phyloP scores from a whole-genome alignment of 2,329 filamentous ascomycete genomes.

The Colletotrichum acutatum region DNA sequence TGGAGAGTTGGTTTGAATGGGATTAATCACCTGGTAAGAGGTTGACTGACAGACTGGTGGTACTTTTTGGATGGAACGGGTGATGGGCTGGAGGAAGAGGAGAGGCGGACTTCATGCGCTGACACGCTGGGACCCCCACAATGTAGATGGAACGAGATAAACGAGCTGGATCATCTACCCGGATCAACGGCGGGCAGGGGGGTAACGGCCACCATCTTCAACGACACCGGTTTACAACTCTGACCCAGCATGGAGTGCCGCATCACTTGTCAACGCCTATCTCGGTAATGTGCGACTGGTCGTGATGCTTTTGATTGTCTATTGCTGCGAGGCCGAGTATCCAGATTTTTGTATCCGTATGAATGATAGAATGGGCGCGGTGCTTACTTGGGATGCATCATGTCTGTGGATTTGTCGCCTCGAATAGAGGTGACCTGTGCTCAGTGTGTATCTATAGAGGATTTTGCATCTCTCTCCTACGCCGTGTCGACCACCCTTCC shows the following conservation, averaged over 20 bases:
- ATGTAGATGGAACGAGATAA: background rate
- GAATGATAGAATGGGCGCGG: background rate
- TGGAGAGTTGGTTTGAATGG: background rate
- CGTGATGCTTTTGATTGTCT: background rate
- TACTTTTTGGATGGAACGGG: too few species aligned
- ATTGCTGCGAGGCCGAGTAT: background rate
- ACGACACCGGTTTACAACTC: background rate
- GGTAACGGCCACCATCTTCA: background rate
- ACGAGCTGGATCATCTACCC: background rate
- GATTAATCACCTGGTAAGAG: background rate
- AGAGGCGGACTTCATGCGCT: background rate
- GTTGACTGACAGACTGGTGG: too few species aligned
- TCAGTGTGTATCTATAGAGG: too few species aligned
- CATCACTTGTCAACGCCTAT: background rate
- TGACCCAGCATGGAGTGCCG: background rate
- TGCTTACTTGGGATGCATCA: background rate
- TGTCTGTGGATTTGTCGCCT: background rate
- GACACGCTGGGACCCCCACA: background rate
- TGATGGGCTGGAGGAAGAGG: background rate
- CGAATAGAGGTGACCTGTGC: too few species aligned
- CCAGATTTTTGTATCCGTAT: background rate
- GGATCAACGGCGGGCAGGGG: background rate
- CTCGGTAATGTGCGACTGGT: background rate
- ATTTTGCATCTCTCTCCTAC: too few species aligned
- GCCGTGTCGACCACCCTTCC: too few species aligned